Conservation (phyloP, 129 eudicot species). For the Rutidosis leptorrhynchoides region DNA sequence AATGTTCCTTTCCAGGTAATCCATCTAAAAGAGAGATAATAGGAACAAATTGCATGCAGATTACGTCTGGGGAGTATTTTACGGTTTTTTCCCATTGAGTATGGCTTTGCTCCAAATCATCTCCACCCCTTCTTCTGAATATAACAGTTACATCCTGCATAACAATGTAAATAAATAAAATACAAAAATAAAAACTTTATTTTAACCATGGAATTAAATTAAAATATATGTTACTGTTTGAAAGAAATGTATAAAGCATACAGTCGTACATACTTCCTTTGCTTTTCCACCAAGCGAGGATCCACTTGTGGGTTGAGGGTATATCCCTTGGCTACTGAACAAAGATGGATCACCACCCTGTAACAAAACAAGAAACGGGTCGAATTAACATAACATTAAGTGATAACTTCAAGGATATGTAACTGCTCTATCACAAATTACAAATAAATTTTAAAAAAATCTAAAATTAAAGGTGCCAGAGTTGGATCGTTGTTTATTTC, state of each 20-base stretch:
- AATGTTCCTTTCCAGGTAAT: slow-evolving; percentile 48
- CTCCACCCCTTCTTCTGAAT: slow-evolving; percentile 76
- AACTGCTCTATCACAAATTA: neutral
- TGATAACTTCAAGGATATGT: neutral
- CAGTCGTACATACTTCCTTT: slow-evolving; percentile 71
- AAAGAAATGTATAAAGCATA: slow-evolving; percentile 14
- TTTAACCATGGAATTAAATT: neutral
- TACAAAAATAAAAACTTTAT: neutral
- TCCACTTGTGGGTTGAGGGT: slow-evolving; percentile 80
- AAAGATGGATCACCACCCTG: slow-evolving; percentile 76
- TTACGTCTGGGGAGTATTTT: slow-evolving; percentile 59
- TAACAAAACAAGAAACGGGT: slow-evolving; percentile 1
- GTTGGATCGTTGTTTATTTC: neutral
- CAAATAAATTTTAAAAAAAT: neutral
- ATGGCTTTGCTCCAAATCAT: slow-evolving; percentile 69
- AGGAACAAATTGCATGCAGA: slow-evolving; percentile 56
- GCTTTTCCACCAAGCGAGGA: slow-evolving; percentile 70
- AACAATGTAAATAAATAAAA: neutral
- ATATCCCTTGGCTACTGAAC: slow-evolving; percentile 89
- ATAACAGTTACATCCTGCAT: slow-evolving; percentile 68
- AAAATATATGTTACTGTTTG: neutral
- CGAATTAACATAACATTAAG: slow-evolving; percentile 9
- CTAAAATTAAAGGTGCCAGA: neutral
- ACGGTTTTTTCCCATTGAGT: slow-evolving; percentile 62
- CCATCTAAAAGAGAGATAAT: slow-evolving; percentile 57